phyloP scores from a whole-genome alignment of 2,329 filamentous ascomycete species.

The Whalleya microplaca region DNA sequence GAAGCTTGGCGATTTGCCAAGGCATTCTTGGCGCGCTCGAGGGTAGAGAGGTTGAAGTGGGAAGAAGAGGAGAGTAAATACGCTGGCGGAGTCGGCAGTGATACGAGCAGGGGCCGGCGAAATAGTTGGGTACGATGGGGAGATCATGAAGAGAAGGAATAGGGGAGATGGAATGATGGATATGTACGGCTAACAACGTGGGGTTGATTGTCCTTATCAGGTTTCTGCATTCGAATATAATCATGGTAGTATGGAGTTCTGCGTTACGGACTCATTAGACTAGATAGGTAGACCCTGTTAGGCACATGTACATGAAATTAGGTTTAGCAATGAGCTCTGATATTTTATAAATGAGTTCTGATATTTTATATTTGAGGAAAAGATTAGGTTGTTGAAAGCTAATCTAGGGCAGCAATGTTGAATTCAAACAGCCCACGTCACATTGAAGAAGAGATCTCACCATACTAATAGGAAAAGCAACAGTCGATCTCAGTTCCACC shows the following conservation, averaged over 20 bases:
- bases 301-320: background rate
- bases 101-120: conserved; percentile 43
- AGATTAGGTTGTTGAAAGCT: conserved; percentile 20
- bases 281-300: conserved; percentile 7
- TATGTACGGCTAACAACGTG: conserved; percentile 14
- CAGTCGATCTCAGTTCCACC: background rate
- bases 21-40: conserved; percentile 66
- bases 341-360: background rate
- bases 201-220: conserved; percentile 1
- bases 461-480: background rate
- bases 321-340: background rate
- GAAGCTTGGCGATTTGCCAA: conserved; percentile 78
- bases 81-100: conserved; percentile 62
- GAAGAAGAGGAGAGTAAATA: conserved; percentile 71
- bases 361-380: background rate
- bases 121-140: conserved; percentile 40
- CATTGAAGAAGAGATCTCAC: background rate
- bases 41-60: conserved; percentile 68
- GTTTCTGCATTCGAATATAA: conserved; percentile 5
- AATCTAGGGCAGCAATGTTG: conserved; percentile 19
- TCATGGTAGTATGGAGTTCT: conserved; percentile 23
- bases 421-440: conserved; percentile 5
- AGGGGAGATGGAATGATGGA: conserved; percentile 3
- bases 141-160: conserved; percentile 33
- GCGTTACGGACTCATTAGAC: conserved; percentile 18